These are phyloP conservation scores for Cardiospermum halicacabum DNA, from an alignment of 345 rosid species.

Conservation along the genomic window DNA sequence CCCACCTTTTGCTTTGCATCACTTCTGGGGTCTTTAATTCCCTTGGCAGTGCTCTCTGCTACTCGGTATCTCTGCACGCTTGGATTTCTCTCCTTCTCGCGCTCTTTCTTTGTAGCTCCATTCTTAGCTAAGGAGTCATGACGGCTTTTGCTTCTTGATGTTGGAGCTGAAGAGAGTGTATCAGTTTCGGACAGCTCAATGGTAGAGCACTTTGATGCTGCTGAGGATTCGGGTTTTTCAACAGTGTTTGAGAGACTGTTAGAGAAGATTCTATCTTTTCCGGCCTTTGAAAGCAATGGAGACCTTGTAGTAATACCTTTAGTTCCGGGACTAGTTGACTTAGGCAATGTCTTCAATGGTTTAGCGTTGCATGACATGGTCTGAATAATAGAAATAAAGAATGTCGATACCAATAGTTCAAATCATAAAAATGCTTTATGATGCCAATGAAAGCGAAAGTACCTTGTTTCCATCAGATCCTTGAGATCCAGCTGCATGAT, in stretches of 20 bases:
- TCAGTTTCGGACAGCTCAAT: slow-evolving; percentile 19
- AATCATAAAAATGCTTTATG: too few relatives aligned
- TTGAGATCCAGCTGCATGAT: slow-evolving; percentile 28
- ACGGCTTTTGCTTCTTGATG: slow-evolving; percentile 6
- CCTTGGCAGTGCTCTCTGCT: slow-evolving; percentile 12
- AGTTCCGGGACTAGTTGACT: slow-evolving; percentile 23
- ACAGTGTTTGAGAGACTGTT: slow-evolving; percentile 6
- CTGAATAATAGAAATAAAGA: slow-evolving; percentile 19
- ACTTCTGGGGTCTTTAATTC: slow-evolving; percentile 18
- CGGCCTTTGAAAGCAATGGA: slow-evolving; percentile 24
- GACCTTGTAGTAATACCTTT: slow-evolving; percentile 19
- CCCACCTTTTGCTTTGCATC: slow-evolving; percentile 27
- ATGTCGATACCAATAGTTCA: too few relatives aligned
- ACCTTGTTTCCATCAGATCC: slow-evolving; percentile 53
- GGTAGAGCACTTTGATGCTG: slow-evolving; percentile 11
- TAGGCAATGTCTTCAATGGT: slow-evolving; percentile 19
- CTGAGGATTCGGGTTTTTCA: slow-evolving; percentile 9
- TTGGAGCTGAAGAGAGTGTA: slow-evolving; percentile 13
- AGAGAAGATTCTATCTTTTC: slow-evolving; percentile 16
- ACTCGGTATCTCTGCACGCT: slow-evolving; percentile 18
- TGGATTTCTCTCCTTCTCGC: slow-evolving; percentile 25
- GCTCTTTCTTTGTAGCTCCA: slow-evolving; percentile 16
- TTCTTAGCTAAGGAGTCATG: slow-evolving; percentile 16
- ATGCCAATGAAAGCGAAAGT: too few relatives aligned
- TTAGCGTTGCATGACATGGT: slow-evolving; percentile 21